Conservation (phyloP, 345 rosid genomes). For the Salix arbutifolia region DNA sequence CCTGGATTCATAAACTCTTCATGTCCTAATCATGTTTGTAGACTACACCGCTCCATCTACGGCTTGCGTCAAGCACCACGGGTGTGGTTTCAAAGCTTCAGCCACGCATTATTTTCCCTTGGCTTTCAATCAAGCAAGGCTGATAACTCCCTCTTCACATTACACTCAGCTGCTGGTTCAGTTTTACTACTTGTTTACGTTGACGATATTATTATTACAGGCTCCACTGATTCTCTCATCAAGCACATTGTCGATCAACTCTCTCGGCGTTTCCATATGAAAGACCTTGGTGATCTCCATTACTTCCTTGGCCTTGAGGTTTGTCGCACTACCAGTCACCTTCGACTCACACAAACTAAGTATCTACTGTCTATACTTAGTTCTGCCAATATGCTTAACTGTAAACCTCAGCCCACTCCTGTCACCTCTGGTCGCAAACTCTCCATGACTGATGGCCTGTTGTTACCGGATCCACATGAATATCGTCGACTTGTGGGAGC, state of each 20-base stretch:
- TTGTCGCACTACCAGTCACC: neutral
- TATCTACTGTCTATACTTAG: neutral
- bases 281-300: neutral
- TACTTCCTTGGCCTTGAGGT: neutral
- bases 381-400: neutral
- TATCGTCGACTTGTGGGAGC: neutral
- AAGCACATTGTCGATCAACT: neutral
- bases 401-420: neutral
- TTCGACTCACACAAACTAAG: neutral
- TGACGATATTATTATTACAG: neutral
- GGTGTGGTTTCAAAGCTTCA: neutral
- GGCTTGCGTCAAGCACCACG: neutral
- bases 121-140: neutral
- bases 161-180: rapidly evolving
- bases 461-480: neutral
- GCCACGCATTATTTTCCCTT: neutral
- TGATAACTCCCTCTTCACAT: neutral
- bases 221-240: neutral
- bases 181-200: no score
- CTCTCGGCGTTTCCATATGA: neutral
- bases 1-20: neutral
- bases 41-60: neutral
- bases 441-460: neutral
- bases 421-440: neutral
- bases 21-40: neutral